Evolutionary conservation across 176 grass and related monocot genomes (phyloP).

Genomic region (Oryza brachyantha): DNA sequence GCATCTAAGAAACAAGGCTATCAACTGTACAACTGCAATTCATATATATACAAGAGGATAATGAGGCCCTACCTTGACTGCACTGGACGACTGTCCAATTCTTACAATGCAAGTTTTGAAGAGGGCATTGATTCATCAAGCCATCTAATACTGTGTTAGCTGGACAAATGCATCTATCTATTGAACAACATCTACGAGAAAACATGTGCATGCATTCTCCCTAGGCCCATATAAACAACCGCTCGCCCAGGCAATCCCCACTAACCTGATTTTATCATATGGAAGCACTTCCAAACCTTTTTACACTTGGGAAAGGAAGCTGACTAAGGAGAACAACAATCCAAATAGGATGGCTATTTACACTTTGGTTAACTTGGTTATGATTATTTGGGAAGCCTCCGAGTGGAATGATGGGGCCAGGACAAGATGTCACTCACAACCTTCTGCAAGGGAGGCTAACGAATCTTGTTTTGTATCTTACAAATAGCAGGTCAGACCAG

Average conservation of each 20-base stretch:
- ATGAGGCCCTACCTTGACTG: not conserved
- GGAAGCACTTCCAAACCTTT: conserved; percentile 54
- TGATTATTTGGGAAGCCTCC: conserved; percentile 77
- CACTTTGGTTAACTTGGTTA: conserved; percentile 70
- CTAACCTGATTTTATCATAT: conserved; percentile 78
- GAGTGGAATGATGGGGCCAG: conserved; percentile 38
- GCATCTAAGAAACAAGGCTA: not conserved
- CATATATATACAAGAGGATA: conserved; percentile 48
- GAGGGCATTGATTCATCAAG: conserved; percentile 1
- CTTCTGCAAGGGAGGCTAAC: conserved; percentile 83
- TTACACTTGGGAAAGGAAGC: conserved; percentile 57
- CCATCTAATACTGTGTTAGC: conserved; percentile 41
- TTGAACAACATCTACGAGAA: conserved; percentile 33
- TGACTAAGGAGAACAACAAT: conserved; percentile 34
- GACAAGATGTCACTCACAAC: conserved; percentile 27
- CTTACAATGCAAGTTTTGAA: conserved; percentile 24
- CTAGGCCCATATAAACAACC: conserved; percentile 63
- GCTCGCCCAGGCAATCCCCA: conserved; percentile 44
- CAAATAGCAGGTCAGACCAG: conserved; percentile 53
- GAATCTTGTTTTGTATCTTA: conserved; percentile 67
- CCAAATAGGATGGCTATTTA: conserved; percentile 75
- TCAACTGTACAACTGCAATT: conserved; percentile 30
- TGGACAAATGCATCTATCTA: conserved; percentile 42
- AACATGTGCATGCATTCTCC: conserved; percentile 42
- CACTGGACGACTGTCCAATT: conserved; percentile 25